Evolutionary conservation across 257 asterid species (phyloP).

Genomic region (Schizonepeta tenuifolia): DNA sequence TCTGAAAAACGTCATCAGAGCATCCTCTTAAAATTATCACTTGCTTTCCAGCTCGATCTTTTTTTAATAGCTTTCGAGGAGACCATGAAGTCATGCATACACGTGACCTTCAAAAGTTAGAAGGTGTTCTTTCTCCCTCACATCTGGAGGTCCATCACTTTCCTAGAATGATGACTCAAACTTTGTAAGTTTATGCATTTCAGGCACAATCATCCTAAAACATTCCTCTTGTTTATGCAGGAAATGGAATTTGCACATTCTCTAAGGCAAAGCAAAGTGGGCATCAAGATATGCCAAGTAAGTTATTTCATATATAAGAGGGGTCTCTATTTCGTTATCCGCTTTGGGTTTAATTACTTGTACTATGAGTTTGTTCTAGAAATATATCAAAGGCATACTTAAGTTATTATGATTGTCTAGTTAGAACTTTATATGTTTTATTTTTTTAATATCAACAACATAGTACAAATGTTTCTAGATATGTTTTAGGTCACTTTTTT

Average conservation of each 20-base stretch:
- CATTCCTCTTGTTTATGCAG: conserved; percentile 40
- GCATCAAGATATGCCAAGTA: conserved; percentile 91
- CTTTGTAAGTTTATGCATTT: conserved; percentile 32
- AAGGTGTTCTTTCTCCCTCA: conserved; percentile 95
- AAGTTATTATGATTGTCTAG: conserved; percentile 7
- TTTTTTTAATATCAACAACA: background rate
- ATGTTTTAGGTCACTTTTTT: too few relatives aligned
- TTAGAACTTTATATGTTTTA: conserved; percentile 8
- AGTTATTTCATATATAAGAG: background rate
- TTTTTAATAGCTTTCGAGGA: conserved; percentile 89
- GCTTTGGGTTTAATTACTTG: background rate
- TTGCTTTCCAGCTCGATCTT: conserved; percentile 70
- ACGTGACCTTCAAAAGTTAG: conserved; percentile 91
- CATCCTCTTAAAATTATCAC: conserved; percentile 28
- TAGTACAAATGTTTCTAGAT: conserved; percentile 2
- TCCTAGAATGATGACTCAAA: conserved; percentile 29
- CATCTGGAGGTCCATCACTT: conserved; percentile 79
- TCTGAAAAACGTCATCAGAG: conserved; percentile 10
- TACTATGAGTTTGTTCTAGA: background rate
- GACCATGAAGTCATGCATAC: conserved; percentile 93
- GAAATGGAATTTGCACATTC: conserved; percentile 99
- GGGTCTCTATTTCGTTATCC: background rate
- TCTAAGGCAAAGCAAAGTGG: conserved; percentile 86
- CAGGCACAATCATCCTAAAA: conserved; percentile 29
- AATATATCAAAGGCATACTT: conserved; percentile 3